Evolutionary conservation across 257 asterid species (phyloP).

Genomic region (Galeopsis tetrahit): DNA sequence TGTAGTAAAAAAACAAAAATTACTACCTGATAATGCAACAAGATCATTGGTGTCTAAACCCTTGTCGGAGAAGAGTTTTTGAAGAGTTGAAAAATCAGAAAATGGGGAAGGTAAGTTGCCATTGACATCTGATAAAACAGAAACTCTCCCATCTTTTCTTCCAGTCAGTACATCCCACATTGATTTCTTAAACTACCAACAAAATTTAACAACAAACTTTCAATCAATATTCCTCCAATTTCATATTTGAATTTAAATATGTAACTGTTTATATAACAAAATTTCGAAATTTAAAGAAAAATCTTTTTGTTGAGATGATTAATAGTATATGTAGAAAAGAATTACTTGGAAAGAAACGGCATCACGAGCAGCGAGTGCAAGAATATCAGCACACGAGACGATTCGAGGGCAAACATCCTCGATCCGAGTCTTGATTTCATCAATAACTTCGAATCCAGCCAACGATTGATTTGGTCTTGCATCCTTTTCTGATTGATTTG

Average conservation of each 20-base stretch:
- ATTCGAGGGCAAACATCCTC: slow-evolving; percentile 44
- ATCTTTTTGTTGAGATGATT: neutral
- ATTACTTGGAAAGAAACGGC: slow-evolving; percentile 54
- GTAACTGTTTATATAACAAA: neutral
- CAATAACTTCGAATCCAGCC: slow-evolving; percentile 50
- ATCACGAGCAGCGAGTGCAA: slow-evolving; percentile 59
- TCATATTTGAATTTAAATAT: too few species aligned
- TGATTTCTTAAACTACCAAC: slow-evolving; percentile 33
- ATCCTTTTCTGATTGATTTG: slow-evolving; percentile 49
- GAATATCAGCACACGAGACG: slow-evolving; percentile 64
- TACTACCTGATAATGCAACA: slow-evolving; percentile 58
- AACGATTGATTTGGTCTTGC: slow-evolving; percentile 51
- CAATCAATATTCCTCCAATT: too few species aligned
- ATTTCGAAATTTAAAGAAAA: too few species aligned
- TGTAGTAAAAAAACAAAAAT: too few species aligned
- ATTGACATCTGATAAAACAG: slow-evolving; percentile 40
- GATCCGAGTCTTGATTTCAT: slow-evolving; percentile 45
- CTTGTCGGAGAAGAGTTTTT: slow-evolving; percentile 36
- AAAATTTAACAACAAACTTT: neutral
- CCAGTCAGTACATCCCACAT: slow-evolving; percentile 60
- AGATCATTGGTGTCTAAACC: slow-evolving; percentile 41
- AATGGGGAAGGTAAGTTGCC: slow-evolving; percentile 52
- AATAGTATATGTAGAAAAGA: too few species aligned
- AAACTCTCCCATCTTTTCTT: slow-evolving; percentile 52
- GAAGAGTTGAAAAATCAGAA: slow-evolving; percentile 47